Evolutionary conservation across 1,284 basidiomycete genomes (phyloP), one percentile per base, ranked within the genome.

Genomic region (Nidula niveotomentosa): DNA sequence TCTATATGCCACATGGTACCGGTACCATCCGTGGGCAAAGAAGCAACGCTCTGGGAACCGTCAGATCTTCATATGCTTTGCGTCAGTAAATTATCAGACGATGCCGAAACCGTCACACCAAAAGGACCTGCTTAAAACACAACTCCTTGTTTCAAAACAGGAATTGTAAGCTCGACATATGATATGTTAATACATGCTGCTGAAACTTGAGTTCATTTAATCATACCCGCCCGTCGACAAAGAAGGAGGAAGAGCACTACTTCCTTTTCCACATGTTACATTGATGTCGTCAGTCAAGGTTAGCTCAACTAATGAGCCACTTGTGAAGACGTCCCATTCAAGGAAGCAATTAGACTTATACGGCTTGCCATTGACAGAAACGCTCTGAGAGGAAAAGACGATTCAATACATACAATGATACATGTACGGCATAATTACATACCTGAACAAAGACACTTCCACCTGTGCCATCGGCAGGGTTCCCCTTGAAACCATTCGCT

Each of bases 281-380:
- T 69, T 75, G 51, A 80, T 77, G 61, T 84, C 73, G 53, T 78
- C 70, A 6, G 80, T 82, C 44, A 86, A 63, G 49, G 81, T 81
- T 30, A 86, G 65, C 64, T 83, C 76, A 33, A 86, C 73, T 13
- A 75, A 69, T 4, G 80, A 75, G 3, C 83, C 83, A 3, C 62
- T 66, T 9, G 69, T 72, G 60, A 86, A 86, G 12, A 79, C 78
- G 46, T 83, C 80, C 83, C 83, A 86, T 36, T 85, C 83, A 52
- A 86, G 65, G 61, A 78, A 86, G 56, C 84, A 86, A 58, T 77
- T 84, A 3, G 83, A 84, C 55, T 80, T 76, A 75, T 82, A 85
- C 9, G 74, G 70, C 53, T 75, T 62, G 1, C 80, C 83, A 56
- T 86, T 75, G 23, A 86, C 76, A 9, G 71, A 78, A 8, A 86